A percentile compares a stretch with the other conserved stretches of the same genome.
phyloP scores from a whole-genome alignment of 2,329 filamentous ascomycete genomes.

The Fusarium stilboides region DNA sequence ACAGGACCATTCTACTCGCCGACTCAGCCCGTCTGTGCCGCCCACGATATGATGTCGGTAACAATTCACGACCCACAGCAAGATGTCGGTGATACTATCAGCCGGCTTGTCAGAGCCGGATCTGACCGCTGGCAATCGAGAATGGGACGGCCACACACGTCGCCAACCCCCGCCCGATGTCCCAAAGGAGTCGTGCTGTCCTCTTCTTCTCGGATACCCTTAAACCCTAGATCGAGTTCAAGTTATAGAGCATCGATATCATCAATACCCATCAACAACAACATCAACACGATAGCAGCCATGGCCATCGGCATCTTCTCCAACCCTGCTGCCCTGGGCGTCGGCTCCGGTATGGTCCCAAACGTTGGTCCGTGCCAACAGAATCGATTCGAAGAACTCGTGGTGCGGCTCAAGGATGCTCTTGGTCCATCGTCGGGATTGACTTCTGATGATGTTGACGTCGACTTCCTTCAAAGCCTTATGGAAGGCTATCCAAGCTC shows the following conservation, averaged over 20 bases:
- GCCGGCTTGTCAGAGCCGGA: slow-evolving; percentile 45
- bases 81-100: slow-evolving; percentile 51
- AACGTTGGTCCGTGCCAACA: slow-evolving; percentile 48
- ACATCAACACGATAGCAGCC: slow-evolving; percentile 37
- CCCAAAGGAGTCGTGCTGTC: slow-evolving; percentile 48
- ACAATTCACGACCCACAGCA: slow-evolving; percentile 48
- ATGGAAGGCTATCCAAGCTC: slow-evolving; percentile 83
- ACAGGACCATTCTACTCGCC: slow-evolving; percentile 45
- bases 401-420: slow-evolving; percentile 78
- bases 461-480: slow-evolving; percentile 76
- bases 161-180: slow-evolving; percentile 47
- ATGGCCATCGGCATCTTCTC: slow-evolving; percentile 57
- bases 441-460: slow-evolving; percentile 85
- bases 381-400: slow-evolving; percentile 77
- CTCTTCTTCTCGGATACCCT: slow-evolving; percentile 33
- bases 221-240: slow-evolving; percentile 17
- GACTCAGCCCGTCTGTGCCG: slow-evolving; percentile 40
- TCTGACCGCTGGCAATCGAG: slow-evolving; percentile 49
- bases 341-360: slow-evolving; percentile 39
- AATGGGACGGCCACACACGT: slow-evolving; percentile 40
- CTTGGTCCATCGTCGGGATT: slow-evolving; percentile 87
- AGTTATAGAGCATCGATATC: slow-evolving; percentile 26
- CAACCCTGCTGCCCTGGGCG: slow-evolving; percentile 35
- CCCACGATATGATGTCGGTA: slow-evolving; percentile 40
- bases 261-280: slow-evolving; percentile 32